These are phyloP conservation scores for Pseudogymnoascus sp. DNA, from an alignment of 2,329 filamentous ascomycete species.

Conservation along the genomic window DNA sequence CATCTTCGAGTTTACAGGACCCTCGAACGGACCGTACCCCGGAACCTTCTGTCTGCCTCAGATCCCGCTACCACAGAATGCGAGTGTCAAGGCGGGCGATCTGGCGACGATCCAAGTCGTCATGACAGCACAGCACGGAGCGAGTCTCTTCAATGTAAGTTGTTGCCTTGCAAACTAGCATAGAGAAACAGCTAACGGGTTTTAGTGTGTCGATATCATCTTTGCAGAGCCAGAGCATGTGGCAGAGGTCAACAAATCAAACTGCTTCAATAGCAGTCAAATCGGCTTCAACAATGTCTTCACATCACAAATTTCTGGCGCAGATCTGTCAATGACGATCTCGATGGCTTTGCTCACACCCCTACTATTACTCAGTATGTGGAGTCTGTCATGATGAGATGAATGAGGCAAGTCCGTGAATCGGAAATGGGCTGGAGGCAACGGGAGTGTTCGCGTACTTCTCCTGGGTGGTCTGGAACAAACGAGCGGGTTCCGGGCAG, in stretches of 20 bases:
- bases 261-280: slow-evolving; percentile 81
- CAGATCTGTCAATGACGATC: neutral
- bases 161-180: neutral
- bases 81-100: slow-evolving; percentile 69
- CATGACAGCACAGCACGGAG: slow-evolving; percentile 75
- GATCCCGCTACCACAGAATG: slow-evolving; percentile 69
- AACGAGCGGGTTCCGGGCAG: slow-evolving; percentile 3
- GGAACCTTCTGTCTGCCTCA: slow-evolving; percentile 86
- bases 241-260: slow-evolving; percentile 64
- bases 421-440: neutral
- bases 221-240: slow-evolving; percentile 77
- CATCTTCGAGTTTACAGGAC: slow-evolving; percentile 76
- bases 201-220: slow-evolving; percentile 86
- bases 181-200: slow-evolving; percentile 11
- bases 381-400: slow-evolving; percentile 1
- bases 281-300: slow-evolving; percentile 74
- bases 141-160: slow-evolving; percentile 52
- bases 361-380: neutral
- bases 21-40: slow-evolving; percentile 74
- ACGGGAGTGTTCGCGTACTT: neutral
- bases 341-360: neutral
- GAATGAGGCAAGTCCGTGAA: neutral
- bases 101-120: slow-evolving; percentile 86
- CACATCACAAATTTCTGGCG: slow-evolving; percentile 33
- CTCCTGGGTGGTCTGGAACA: neutral